phyloP scores from a whole-genome alignment of 805 yeast species.

The Metschnikowia vanudenii region DNA sequence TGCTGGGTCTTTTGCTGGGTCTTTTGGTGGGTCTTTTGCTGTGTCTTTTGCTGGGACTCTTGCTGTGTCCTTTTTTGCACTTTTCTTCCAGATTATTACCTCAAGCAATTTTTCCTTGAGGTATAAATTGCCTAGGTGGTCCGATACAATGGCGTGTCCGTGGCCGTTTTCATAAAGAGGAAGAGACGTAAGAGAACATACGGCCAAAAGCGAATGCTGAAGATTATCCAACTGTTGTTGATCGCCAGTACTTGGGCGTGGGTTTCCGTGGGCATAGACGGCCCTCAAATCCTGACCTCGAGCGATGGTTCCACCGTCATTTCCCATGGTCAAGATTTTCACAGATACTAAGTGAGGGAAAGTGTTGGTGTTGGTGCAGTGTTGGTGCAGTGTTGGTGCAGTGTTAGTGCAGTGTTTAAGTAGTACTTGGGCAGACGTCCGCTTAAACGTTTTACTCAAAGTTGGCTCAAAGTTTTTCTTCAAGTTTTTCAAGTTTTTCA shows the following conservation, averaged over 20 bases:
- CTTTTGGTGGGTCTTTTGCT: too few relatives aligned
- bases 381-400: too few relatives aligned
- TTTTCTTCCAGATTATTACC: constrained; percentile 44
- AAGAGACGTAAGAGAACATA: constrained; percentile 48
- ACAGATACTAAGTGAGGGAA: too few relatives aligned
- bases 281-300: constrained; percentile 51
- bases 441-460: too few relatives aligned
- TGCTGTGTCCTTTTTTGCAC: background rate
- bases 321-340: constrained; percentile 37
- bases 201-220: constrained; percentile 36
- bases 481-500: too few relatives aligned
- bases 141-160: constrained; percentile 57
- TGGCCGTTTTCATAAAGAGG: constrained; percentile 32
- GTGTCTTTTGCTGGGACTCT: too few relatives aligned
- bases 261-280: constrained; percentile 23
- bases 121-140: constrained; percentile 62
- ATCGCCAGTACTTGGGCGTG: background rate
- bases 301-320: constrained; percentile 75
- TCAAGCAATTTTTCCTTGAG: constrained; percentile 64
- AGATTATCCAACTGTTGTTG: constrained; percentile 18
- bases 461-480: too few relatives aligned
- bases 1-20: too few relatives aligned
- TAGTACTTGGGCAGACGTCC: too few relatives aligned
- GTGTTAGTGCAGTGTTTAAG: too few relatives aligned
- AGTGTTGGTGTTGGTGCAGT: too few relatives aligned